Evolutionary conservation across 2,329 filamentous ascomycete genomes (phyloP), one percentile per base, ranked within the genome.

Genomic region (Talaromyces sp.): DNA sequence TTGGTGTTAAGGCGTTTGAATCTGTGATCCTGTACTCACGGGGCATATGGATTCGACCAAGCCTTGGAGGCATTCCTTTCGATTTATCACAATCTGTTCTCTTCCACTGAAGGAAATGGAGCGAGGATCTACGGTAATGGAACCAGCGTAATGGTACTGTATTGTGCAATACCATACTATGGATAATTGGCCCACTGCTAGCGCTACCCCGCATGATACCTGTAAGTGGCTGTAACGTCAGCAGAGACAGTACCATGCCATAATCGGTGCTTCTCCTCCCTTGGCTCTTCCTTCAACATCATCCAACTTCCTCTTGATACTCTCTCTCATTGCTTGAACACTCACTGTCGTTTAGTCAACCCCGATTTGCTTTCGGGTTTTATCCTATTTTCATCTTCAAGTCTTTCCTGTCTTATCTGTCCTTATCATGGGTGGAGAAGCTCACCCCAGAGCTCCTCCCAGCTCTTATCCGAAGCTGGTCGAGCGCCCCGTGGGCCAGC

Each of bases 401-500:
- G 39, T 19, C 11, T 28, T n/a, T 22, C n/a, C 31, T 19, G 25
- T 50, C 28, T 46, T 55, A 36, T 36, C 31, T 13, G 35, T 45
- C 13, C 41, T 50, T 36, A 37, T 46, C 45, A 75, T 75, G 73
- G 72, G 72, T 64, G 73, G 72, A 63, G 71, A 73, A 66, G 64
- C 69, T 63, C 63, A 68, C 62, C 60, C 57, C 60, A 64, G 65
- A 67, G 67, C 70, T 68, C 65, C 67, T 39, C 54, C 33, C 43
- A 72, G 67, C 61, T 69, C 75, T 33, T 80, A 83, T 64, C 80
- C 81, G 53, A 76, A 78, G 65, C 72, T 81, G 51, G 77, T 78
- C 36, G 67, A 75, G 57, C 72, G 75, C 58, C 83, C 83, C 19
- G 81, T 84, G 60, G 91, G 90, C 63, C 89, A 94, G 75, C 85